Conservation (phyloP, 768 basidiomycete species). For the Trametes cinnabarina region DNA sequence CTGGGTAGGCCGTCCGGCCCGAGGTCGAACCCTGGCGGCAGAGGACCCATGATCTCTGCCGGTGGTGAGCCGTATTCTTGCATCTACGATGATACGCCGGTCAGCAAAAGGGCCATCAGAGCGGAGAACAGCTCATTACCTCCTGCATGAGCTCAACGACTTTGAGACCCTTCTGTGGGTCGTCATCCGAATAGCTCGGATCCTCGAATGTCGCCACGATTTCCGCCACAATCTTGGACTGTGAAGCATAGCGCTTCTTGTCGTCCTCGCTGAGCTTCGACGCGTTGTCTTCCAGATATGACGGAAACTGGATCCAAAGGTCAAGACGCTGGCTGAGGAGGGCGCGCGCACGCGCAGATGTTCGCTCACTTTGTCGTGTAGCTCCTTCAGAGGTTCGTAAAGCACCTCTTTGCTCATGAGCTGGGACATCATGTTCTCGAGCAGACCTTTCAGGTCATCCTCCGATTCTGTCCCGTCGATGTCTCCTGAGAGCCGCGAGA, state of each 20-base stretch:
- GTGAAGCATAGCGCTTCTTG: slow-evolving; percentile 59
- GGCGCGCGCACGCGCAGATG: not conserved
- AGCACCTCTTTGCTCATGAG: slow-evolving; percentile 80
- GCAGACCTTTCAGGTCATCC: slow-evolving; percentile 58
- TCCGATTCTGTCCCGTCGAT: slow-evolving; percentile 31
- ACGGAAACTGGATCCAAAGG: slow-evolving; percentile 60
- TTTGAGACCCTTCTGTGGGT: slow-evolving; percentile 42
- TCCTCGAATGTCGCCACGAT: slow-evolving; percentile 69
- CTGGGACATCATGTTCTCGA: slow-evolving; percentile 81
- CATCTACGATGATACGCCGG: slow-evolving; percentile 46
- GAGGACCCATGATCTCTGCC: slow-evolving; percentile 75
- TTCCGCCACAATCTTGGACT: slow-evolving; percentile 52
- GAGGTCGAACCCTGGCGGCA: slow-evolving; percentile 67
- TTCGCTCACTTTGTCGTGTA: slow-evolving; percentile 61
- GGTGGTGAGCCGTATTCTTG: slow-evolving; percentile 79
- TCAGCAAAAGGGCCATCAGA: not conserved
- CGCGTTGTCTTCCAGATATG: slow-evolving; percentile 61
- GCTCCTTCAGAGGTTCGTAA: slow-evolving; percentile 84
- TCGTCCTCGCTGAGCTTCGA: slow-evolving; percentile 56
- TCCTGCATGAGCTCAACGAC: slow-evolving; percentile 74
- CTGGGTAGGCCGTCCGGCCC: slow-evolving; percentile 55
- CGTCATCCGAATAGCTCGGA: slow-evolving; percentile 54
- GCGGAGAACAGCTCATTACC: slow-evolving; percentile 38
- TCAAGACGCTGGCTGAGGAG: not conserved
- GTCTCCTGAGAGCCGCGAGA: slow-evolving; percentile 45